Evolutionary conservation across 1,284 basidiomycete genomes (phyloP), one percentile per base, ranked within the genome.

Genomic region (Trichosporon faecale): DNA sequence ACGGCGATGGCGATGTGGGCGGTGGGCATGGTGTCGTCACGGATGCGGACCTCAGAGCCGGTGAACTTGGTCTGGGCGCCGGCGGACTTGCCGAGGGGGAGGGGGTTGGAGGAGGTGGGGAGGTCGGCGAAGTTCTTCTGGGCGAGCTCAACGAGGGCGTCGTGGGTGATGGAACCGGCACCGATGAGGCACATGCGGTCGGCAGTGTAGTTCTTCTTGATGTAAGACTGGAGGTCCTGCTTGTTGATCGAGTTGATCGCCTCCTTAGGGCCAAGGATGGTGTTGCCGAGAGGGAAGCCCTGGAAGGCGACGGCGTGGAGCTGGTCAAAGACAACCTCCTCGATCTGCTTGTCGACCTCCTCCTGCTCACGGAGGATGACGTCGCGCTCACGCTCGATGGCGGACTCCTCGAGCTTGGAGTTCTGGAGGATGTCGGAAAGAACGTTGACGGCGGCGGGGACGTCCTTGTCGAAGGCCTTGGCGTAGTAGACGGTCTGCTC

Each of bases 401-500:
- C 95, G 49, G 87, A 78, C 72, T 84, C 85, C 80, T 99, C 97
- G 68, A 99, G 88, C 87, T 96, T 98, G 46, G 94, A 96, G 86
- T 96, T 97, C 85, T 98, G 95, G 65, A 99, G 89, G 79, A 99
- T 99, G 85, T 99, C 96, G 78, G 92, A 92, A 83, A 99, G 94
- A 85, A 99, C 97, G 85, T 98, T 94, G 72, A 99, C 95, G 35
- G 94, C 90, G 71, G 89, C 88, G 37, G 90, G 89, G 23, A 98
- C 93, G 83, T 99, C 97, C 87, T 96, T 92, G 83, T 92, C 89
- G 90, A 99, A 99, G 81, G 93, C 91, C 88, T 98, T 98, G 81
- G 96, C 96, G 84, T 98, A 98, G 87, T 98, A 99, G 74, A 98
- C 95, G 35, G 97, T 99, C 86, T 99, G 96, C 86, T 99, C 96